Conservation (phyloP, 2,329 filamentous ascomycete genomes). For the Fusarium subglutinans region DNA sequence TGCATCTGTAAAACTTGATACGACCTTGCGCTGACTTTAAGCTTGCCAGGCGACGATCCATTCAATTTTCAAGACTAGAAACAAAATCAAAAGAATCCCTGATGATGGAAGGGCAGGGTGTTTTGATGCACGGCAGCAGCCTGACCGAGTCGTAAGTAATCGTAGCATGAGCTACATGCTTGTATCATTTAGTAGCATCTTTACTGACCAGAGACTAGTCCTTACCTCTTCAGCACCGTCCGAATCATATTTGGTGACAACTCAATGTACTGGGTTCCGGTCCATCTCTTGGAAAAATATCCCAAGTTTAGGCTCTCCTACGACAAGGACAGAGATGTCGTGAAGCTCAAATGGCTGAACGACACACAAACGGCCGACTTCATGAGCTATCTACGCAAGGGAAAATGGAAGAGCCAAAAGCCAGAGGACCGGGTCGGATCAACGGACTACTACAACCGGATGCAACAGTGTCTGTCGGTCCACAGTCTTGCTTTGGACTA, state of each 20-base stretch:
- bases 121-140: background rate
- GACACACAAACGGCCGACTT: background rate
- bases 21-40: background rate
- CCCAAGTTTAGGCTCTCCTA: background rate
- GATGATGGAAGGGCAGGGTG: background rate
- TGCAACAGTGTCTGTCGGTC: background rate
- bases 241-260: background rate
- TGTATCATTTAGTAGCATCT: background rate
- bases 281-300: background rate
- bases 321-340: background rate
- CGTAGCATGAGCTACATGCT: no score
- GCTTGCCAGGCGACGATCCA: accelerated
- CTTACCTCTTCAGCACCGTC: background rate
- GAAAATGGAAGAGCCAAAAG: background rate
- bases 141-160: background rate
- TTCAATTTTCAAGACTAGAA: no score
- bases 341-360: background rate
- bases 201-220: background rate
- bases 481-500: background rate
- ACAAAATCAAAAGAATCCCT: background rate
- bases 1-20: no score
- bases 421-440: background rate
- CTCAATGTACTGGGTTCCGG: background rate
- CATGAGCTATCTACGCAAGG: background rate
- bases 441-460: background rate